Evolutionary conservation across 2,329 filamentous ascomycete species (phyloP).

Genomic region (Didymella pinodella): DNA sequence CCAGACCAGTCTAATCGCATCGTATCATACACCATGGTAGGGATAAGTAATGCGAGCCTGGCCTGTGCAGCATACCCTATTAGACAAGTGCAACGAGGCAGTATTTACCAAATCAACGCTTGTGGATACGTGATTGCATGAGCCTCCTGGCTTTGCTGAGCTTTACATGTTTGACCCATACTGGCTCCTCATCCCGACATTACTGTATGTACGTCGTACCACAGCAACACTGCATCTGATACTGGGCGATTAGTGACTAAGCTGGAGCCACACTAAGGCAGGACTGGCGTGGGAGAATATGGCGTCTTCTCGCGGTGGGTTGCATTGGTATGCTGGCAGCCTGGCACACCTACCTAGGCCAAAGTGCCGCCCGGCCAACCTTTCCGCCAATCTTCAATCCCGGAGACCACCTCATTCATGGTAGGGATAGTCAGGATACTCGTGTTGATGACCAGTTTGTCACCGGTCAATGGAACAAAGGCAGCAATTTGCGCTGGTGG

Average conservation of each 20-base stretch:
- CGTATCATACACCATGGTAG: slow-evolving; percentile 1
- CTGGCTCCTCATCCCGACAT: too few species aligned
- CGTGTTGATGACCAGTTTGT: slow-evolving; percentile 14
- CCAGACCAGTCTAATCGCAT: slow-evolving; percentile 7
- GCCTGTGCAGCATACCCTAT: too few species aligned
- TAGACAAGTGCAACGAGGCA: too few species aligned
- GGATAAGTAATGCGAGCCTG: too few species aligned
- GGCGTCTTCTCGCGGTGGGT: slow-evolving; percentile 23
- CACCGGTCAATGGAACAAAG: slow-evolving; percentile 16
- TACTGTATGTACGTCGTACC: not conserved
- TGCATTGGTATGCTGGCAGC: slow-evolving; percentile 24
- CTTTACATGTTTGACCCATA: too few species aligned
- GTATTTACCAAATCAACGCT: too few species aligned
- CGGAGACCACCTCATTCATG: slow-evolving; percentile 26
- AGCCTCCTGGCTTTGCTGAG: too few species aligned
- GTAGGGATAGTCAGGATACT: slow-evolving; percentile 18
- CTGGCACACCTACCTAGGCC: slow-evolving; percentile 15
- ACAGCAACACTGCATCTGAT: slow-evolving; percentile 13
- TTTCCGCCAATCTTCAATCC: slow-evolving; percentile 35
- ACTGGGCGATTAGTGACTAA: slow-evolving; percentile 12
- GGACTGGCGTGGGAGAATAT: slow-evolving; percentile 21
- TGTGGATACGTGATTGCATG: too few species aligned
- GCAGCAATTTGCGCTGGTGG: slow-evolving; percentile 30
- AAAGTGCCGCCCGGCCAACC: slow-evolving; percentile 28
- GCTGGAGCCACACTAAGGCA: slow-evolving; percentile 14